Evolutionary conservation across 257 asterid species (phyloP).

Genomic region (Penstemon barbatus): DNA sequence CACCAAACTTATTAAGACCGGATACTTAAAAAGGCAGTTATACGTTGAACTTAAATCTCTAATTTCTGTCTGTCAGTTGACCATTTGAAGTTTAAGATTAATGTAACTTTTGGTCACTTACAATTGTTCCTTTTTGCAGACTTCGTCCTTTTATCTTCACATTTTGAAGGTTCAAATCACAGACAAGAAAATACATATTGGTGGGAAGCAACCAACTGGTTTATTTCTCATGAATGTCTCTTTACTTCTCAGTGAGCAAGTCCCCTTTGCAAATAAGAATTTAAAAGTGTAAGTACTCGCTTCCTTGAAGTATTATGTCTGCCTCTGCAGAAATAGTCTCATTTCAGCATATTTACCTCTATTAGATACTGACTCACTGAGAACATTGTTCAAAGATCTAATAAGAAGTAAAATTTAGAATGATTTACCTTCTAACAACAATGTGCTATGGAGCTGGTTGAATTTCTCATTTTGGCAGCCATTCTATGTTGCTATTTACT

Average conservation of each 20-base stretch:
- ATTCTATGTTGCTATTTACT: conserved; percentile 3
- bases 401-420: not conserved
- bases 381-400: conserved; percentile 6
- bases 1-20: not conserved
- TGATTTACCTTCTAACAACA: not conserved
- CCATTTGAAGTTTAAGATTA: conserved; percentile 16
- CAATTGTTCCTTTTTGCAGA: conserved; percentile 52
- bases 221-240: conserved; percentile 67
- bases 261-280: conserved; percentile 73
- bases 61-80: conserved; percentile 17
- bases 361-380: conserved; percentile 4
- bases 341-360: conserved; percentile 10
- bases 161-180: conserved; percentile 81
- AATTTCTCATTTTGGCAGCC: conserved; percentile 4
- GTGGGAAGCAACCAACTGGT: conserved; percentile 95
- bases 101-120: conserved; percentile 24
- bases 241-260: conserved; percentile 78
- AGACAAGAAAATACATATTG: conserved; percentile 73
- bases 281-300: conserved; percentile 68
- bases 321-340: not conserved
- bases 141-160: conserved; percentile 84
- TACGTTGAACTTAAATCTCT: not conserved
- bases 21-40: not conserved
- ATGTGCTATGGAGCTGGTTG: conserved; percentile 1
- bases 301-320: conserved; percentile 19